Conservation (phyloP, 2,329 filamentous ascomycete genomes). For the Neophaeococcomyces aloes region DNA sequence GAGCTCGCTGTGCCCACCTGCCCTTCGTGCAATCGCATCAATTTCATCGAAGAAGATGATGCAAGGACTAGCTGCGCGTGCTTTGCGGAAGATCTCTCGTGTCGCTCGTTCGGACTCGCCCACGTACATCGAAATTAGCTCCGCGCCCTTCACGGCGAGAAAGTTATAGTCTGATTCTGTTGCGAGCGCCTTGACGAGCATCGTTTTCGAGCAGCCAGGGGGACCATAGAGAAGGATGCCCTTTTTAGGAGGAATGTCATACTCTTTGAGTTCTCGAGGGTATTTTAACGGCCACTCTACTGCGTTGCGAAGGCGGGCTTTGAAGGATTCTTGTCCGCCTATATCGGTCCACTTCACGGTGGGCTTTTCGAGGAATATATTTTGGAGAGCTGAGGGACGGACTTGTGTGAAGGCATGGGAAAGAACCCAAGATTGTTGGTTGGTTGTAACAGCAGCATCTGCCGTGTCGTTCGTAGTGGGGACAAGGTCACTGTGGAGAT, state of each 20-base stretch:
- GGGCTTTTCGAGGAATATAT: constrained; percentile 78
- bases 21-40: constrained; percentile 63
- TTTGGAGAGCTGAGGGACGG: constrained; percentile 76
- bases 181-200: constrained; percentile 81
- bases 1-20: constrained; percentile 43
- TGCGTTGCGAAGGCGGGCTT: constrained; percentile 49
- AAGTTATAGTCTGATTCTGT: constrained; percentile 89
- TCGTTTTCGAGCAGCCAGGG: constrained; percentile 88
- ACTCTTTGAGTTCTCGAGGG: constrained; percentile 40
- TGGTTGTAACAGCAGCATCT: constrained; percentile 12
- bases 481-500: background rate
- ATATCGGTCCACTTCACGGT: constrained; percentile 81
- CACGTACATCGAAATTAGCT: constrained; percentile 93
- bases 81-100: constrained; percentile 74
- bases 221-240: constrained; percentile 84
- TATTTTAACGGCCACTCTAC: constrained; percentile 49
- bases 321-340: constrained; percentile 70
- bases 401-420: constrained; percentile 57
- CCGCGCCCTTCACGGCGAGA: constrained; percentile 84
- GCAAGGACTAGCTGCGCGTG: constrained; percentile 72
- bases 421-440: constrained; percentile 34
- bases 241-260: constrained; percentile 55
- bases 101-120: constrained; percentile 84
- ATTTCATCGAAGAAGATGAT: constrained; percentile 98
- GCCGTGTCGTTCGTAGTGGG: background rate